phyloP scores from a whole-genome alignment of 225 moss, liverwort and hornwort species.

The Climacium dendroides region DNA sequence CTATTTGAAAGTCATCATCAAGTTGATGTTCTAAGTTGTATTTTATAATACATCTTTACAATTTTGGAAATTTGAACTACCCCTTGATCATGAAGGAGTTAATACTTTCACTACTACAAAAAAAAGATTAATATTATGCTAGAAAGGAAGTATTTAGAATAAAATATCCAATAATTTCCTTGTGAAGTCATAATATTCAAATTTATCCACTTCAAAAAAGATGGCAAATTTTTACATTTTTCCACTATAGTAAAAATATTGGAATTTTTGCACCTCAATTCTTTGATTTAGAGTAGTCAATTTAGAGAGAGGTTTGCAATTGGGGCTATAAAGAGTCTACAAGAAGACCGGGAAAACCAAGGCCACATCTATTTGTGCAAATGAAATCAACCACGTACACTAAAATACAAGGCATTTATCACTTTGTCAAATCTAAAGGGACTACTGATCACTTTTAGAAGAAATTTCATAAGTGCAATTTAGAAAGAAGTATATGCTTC shows the following conservation, averaged over 20 bases:
- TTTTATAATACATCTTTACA: too few relatives aligned
- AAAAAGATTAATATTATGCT: not conserved
- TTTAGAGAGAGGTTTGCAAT: accelerated
- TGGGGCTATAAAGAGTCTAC: not conserved
- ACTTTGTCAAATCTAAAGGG: not conserved
- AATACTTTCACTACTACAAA: not conserved
- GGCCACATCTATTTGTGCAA: accelerated
- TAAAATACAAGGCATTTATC: too few relatives aligned
- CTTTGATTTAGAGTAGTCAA: not conserved
- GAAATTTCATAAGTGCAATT: not conserved
- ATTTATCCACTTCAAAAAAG: too few relatives aligned
- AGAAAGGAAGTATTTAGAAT: not conserved
- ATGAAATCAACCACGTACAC: accelerated
- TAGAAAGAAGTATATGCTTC: not conserved
- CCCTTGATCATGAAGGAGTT: too few relatives aligned
- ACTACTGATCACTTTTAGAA: accelerated
- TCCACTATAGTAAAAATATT: accelerated
- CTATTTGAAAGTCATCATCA: too few relatives aligned
- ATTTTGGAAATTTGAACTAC: too few relatives aligned
- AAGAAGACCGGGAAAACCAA: accelerated
- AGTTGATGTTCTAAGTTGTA: too few relatives aligned
- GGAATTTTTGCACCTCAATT: not conserved
- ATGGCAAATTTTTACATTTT: not conserved
- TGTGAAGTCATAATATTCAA: not conserved
- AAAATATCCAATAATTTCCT: too few relatives aligned